A percentile compares a stretch with the other conserved stretches of the same genome.
Conservation (phyloP, 2,329 filamentous ascomycete genomes). For the Colletotrichum tamarilloi region DNA sequence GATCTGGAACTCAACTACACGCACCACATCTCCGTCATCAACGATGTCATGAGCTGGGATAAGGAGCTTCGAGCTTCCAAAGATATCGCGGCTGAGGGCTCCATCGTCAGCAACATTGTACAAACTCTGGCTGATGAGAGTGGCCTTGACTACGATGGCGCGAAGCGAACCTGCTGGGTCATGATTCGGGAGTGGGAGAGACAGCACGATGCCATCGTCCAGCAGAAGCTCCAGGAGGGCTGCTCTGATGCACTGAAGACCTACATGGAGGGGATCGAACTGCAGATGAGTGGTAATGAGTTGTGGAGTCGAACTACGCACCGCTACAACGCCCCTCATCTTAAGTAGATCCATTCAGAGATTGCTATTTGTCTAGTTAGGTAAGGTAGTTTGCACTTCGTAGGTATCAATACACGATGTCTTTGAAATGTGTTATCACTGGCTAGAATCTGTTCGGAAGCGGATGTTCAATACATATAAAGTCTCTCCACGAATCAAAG, state of each 20-base stretch:
- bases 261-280: conserved; percentile 20
- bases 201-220: conserved; percentile 11
- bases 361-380: not conserved
- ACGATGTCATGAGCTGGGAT: conserved; percentile 11
- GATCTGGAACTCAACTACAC: conserved; percentile 13
- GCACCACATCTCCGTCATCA: conserved; percentile 13
- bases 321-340: conserved; percentile 16
- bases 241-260: conserved; percentile 2
- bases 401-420: too few relatives aligned
- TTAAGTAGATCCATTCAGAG: not conserved
- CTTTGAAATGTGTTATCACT: too few relatives aligned
- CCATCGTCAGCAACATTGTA: conserved; percentile 1
- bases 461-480: not conserved
- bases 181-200: conserved; percentile 34
- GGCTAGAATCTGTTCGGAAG: too few relatives aligned
- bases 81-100: not conserved
- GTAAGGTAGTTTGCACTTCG: too few relatives aligned
- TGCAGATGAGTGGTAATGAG: conserved; percentile 34
- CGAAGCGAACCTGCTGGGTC: conserved; percentile 27
- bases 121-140: conserved; percentile 6
- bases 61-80: not conserved
- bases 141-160: conserved; percentile 1
- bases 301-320: conserved; percentile 30
- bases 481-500: not conserved
- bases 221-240: not conserved